phyloP scores from a whole-genome alignment of 2,329 filamentous ascomycete genomes.

The Colletotrichum karsti region DNA sequence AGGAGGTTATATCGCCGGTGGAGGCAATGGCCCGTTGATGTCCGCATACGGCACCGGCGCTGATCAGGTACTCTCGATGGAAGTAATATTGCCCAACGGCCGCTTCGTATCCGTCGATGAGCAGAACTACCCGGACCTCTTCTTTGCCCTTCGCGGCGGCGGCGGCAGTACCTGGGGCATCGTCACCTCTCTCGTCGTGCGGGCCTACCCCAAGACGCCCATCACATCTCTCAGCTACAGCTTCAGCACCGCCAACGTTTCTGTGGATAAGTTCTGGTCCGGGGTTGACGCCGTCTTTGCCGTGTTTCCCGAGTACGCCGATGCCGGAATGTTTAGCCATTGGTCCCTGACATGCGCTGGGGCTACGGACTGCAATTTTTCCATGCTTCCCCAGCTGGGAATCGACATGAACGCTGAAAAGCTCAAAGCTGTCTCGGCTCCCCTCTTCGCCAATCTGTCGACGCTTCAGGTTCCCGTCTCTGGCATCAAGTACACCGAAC shows the following conservation, averaged over 20 bases:
- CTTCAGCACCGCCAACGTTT: constrained; percentile 35
- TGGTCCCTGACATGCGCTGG: constrained; percentile 32
- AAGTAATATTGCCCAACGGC: constrained; percentile 43
- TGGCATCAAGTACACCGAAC: constrained; percentile 39
- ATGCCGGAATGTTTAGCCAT: constrained; percentile 45
- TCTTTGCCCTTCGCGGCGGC: constrained; percentile 58
- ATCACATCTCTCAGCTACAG: constrained; percentile 38
- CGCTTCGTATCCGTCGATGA: constrained; percentile 40
- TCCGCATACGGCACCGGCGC: constrained; percentile 41
- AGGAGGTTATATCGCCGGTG: constrained; percentile 42
- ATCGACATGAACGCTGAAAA: constrained; percentile 38
- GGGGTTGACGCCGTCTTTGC: constrained; percentile 38
- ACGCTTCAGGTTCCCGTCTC: constrained; percentile 35
- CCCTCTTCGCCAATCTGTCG: constrained; percentile 36
- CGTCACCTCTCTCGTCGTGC: constrained; percentile 50
- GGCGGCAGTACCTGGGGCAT: constrained; percentile 55
- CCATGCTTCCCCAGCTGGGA: constrained; percentile 26
- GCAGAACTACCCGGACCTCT: constrained; percentile 50
- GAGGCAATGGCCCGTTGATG: constrained; percentile 40
- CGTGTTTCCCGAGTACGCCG: constrained; percentile 43
- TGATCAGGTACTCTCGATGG: constrained; percentile 46
- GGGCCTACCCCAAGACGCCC: constrained; percentile 47
- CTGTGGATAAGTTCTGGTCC: constrained; percentile 42
- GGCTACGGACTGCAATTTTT: constrained; percentile 38
- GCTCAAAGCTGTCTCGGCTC: constrained; percentile 43